phyloP scores from a whole-genome alignment of 148 eudicot genomes.

The Suaeda aralocaspica region DNA sequence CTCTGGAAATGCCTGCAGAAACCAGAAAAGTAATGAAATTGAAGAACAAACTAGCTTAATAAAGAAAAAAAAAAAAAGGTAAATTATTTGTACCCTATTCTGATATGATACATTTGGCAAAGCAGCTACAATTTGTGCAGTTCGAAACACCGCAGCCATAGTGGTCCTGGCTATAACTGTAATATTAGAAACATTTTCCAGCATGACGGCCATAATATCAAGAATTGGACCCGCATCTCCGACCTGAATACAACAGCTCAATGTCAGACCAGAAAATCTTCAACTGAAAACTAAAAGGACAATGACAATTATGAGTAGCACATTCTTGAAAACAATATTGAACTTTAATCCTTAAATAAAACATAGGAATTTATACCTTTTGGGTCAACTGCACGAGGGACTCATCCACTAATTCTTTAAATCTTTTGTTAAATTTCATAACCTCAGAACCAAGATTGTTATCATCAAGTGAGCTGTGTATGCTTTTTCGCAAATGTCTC shows the following conservation, averaged over 20 bases:
- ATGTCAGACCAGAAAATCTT: not conserved
- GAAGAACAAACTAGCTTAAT: not conserved
- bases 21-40: slow-evolving; percentile 14
- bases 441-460: slow-evolving; percentile 58
- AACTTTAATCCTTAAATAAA: too few species aligned
- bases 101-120: slow-evolving; percentile 72
- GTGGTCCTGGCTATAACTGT: slow-evolving; percentile 77
- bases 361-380: slow-evolving; percentile 42
- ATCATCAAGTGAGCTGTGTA: slow-evolving; percentile 74
- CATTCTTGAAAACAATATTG: not conserved
- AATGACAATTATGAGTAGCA: not conserved
- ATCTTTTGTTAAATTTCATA: slow-evolving; percentile 61
- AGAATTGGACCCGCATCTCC: slow-evolving; percentile 97
- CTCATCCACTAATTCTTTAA: slow-evolving; percentile 66
- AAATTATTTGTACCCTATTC: slow-evolving; percentile 51
- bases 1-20: slow-evolving; percentile 86
- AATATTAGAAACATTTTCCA: slow-evolving; percentile 76
- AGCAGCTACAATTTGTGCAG: slow-evolving; percentile 89
- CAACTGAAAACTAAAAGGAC: not conserved
- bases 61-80: not conserved
- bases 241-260: slow-evolving; percentile 48
- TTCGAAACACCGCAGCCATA: slow-evolving; percentile 76
- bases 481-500: slow-evolving; percentile 92
- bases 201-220: slow-evolving; percentile 87
- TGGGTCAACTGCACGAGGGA: slow-evolving; percentile 66